Evolutionary conservation across 805 yeast species (phyloP), one percentile per base, ranked within the genome.

Genomic region (Isabelozyma gotoi): DNA sequence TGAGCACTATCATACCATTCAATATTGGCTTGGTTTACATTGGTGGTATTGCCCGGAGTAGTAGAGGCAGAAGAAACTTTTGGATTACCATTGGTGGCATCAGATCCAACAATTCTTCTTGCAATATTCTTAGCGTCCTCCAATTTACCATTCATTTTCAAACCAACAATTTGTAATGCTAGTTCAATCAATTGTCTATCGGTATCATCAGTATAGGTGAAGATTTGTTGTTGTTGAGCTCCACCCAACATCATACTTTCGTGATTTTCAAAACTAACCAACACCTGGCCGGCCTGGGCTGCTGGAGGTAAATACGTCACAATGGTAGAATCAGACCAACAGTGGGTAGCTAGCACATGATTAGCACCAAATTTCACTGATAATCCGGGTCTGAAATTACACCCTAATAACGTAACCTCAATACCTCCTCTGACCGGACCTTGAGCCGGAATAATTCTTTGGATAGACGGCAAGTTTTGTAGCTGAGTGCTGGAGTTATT

Each of bases 371-470:
- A 94, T 64, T 85, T 85, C 12, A 92, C 96, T 18, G 73, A 71
- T 45, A 92, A 69, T 0, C 96, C 96, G 14, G 85, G 86, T 42
- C 84, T 81, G 73, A 94, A 94, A 46, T 89, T 87, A 39, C 83
- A 77, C 2, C 99, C 99, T 36, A 94, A 71, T 39, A 94, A 68
- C 0, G 99, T 94, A 6, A 94, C 88, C 62, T 94, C 99, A 35
- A 91, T 84, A 14, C 99, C 99, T 51, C 99, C 99, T 49, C 96
- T 77, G 10, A 90, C 78, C 7, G 97, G 96, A 2, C 99, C 99
- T 62, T 88, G 94, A 0, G 95, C 85, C 1, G 99, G 99, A 45
- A 94, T 91, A 8, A 94, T 85, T 45, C 96, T 76, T 61, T 89
- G 92, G 41, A 92, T 84, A 0, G 76, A 60, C 1, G 95, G 95